Evolutionary conservation across 2,329 filamentous ascomycete genomes (phyloP).

Genomic region (Pochonia chlamydosporia): DNA sequence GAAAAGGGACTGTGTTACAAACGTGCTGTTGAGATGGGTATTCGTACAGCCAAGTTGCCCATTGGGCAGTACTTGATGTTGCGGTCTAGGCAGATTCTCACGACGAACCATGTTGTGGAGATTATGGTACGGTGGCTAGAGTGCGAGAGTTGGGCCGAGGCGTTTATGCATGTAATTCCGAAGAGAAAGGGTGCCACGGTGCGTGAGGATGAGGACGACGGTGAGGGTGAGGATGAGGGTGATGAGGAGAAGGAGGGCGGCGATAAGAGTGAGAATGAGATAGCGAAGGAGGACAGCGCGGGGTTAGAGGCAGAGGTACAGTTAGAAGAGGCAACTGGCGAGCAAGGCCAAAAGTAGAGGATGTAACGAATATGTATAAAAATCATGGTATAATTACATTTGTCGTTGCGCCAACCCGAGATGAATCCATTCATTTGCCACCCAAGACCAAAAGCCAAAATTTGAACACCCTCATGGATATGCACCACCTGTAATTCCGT

Average conservation of each 20-base stretch:
- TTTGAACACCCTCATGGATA: not conserved
- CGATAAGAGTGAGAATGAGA: constrained; percentile 7
- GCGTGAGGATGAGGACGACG: constrained; percentile 19
- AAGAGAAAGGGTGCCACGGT: constrained; percentile 71
- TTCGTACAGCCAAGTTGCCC: constrained; percentile 85
- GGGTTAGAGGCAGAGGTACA: constrained; percentile 4
- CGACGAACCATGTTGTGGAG: constrained; percentile 94
- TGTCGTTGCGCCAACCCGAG: no score
- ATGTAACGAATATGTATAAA: no score
- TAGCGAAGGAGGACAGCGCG: not conserved
- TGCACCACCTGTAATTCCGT: not conserved
- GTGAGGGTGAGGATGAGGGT: constrained; percentile 21
- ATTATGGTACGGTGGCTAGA: constrained; percentile 96
- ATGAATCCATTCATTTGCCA: no score
- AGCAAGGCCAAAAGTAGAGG: no score
- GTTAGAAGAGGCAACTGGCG: no score
- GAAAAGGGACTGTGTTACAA: constrained; percentile 93
- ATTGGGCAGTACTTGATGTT: constrained; percentile 96
- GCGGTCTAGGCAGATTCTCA: constrained; percentile 76
- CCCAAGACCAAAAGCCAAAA: no score
- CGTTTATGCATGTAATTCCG: constrained; percentile 83
- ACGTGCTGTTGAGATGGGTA: constrained; percentile 64
- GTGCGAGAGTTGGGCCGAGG: constrained; percentile 82
- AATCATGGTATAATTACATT: no score
- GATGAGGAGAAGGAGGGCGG: constrained; percentile 4